Percentiles rank a stretch among this genome's conserved stretches.
phyloP scores from a whole-genome alignment of 768 basidiomycete genomes.

The Agrocybe pediades region DNA sequence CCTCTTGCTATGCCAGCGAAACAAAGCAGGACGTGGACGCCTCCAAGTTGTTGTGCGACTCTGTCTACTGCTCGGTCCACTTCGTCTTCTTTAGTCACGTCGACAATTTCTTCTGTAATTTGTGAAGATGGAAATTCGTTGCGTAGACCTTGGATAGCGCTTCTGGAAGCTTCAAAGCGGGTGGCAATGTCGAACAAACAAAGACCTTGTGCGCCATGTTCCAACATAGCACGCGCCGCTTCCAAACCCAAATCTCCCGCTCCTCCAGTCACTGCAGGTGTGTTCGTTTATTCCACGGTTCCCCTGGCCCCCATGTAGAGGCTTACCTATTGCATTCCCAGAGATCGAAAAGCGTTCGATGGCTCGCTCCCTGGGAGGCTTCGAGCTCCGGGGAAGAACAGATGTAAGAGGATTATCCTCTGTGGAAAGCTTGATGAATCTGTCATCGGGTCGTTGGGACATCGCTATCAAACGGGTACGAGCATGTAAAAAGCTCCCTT shows the following conservation, averaged over 20 bases:
- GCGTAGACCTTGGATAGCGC: constrained; percentile 18
- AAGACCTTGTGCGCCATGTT: constrained; percentile 41
- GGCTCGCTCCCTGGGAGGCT: constrained; percentile 25
- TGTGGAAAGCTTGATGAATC: constrained; percentile 12
- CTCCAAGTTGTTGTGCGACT: constrained; percentile 29
- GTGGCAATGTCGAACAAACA: constrained; percentile 30
- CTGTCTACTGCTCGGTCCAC: constrained; percentile 26
- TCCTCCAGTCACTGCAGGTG: constrained; percentile 42
- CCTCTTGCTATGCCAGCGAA: constrained; percentile 43
- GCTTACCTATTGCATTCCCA: constrained; percentile 43
- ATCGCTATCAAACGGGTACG: too few species aligned
- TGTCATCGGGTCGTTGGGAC: not conserved
- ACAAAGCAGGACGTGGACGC: constrained; percentile 39
- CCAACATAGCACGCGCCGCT: constrained; percentile 40
- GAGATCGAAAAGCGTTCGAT: constrained; percentile 33
- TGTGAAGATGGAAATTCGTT: constrained; percentile 34
- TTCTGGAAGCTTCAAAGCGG: constrained; percentile 23
- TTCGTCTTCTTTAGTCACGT: constrained; percentile 35
- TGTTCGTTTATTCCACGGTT: not conserved
- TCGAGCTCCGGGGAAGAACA: constrained; percentile 3
- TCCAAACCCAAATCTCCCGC: constrained; percentile 40
- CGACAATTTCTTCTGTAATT: constrained; percentile 32
- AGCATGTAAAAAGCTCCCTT: too few species aligned
- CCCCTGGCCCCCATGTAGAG: not conserved
- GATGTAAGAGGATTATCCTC: constrained; percentile 19